phyloP scores from a whole-genome alignment of 805 yeast genomes.

The Yarrowia sp. region DNA sequence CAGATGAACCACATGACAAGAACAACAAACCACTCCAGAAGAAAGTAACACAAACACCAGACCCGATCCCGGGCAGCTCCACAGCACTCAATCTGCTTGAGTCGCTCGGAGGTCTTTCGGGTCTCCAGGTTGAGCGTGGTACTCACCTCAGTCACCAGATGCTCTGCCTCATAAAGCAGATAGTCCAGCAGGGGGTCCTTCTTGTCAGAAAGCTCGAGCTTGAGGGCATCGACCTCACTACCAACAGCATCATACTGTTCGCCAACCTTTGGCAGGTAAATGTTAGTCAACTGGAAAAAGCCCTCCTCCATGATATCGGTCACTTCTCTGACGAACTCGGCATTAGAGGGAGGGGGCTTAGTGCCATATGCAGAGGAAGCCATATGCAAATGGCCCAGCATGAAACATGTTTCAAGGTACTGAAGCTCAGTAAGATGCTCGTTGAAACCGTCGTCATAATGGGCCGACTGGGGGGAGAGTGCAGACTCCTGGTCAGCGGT shows the following conservation, averaged over 20 bases:
- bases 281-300: slow-evolving; percentile 13
- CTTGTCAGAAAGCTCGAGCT: slow-evolving; percentile 28
- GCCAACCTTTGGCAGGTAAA: slow-evolving; percentile 26
- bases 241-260: slow-evolving; percentile 25
- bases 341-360: slow-evolving; percentile 21
- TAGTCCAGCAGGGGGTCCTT: slow-evolving; percentile 30
- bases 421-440: slow-evolving; percentile 19
- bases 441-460: slow-evolving; percentile 19
- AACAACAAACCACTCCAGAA: slow-evolving; percentile 32
- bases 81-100: slow-evolving; percentile 30
- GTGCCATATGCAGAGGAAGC: slow-evolving; percentile 21
- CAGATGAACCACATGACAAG: slow-evolving; percentile 33
- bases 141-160: slow-evolving; percentile 32
- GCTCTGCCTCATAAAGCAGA: slow-evolving; percentile 32
- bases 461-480: neutral
- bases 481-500: neutral
- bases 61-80: slow-evolving; percentile 28
- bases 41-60: slow-evolving; percentile 29
- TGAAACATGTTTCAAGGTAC: slow-evolving; percentile 24
- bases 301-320: slow-evolving; percentile 26
- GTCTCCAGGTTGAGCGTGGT: slow-evolving; percentile 32
- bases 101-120: slow-evolving; percentile 30
- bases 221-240: slow-evolving; percentile 27
- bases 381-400: slow-evolving; percentile 25
- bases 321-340: slow-evolving; percentile 25